A percentile compares a stretch with the other conserved stretches of the same genome.
phyloP scores from a whole-genome alignment of 2,329 filamentous ascomycete species.

The Acarospora socialis region DNA sequence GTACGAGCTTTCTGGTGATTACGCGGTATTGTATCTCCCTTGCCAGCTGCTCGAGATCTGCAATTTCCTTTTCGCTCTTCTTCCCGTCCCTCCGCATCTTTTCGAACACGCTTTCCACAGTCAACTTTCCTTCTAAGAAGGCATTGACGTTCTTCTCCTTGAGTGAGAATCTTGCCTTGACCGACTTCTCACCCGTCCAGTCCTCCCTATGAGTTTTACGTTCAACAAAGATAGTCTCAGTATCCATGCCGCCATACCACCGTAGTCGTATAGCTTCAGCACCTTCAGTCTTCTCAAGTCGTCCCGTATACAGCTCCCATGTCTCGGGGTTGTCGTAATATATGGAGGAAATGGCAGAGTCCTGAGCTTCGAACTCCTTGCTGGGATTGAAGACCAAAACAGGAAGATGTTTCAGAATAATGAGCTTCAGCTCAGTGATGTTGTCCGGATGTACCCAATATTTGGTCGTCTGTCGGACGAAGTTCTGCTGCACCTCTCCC shows the following conservation, averaged over 20 bases:
- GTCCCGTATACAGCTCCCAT: slow-evolving; percentile 88
- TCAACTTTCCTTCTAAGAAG: slow-evolving; percentile 70
- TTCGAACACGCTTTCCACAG: slow-evolving; percentile 81
- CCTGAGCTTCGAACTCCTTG: slow-evolving; percentile 85
- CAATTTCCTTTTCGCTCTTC: slow-evolving; percentile 82
- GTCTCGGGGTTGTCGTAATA: slow-evolving; percentile 93
- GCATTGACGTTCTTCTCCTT: slow-evolving; percentile 98
- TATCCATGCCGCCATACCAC: slow-evolving; percentile 97
- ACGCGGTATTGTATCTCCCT: slow-evolving; percentile 89
- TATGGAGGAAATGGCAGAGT: slow-evolving; percentile 93
- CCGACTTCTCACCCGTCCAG: slow-evolving; percentile 97
- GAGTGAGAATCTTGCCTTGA: slow-evolving; percentile 86
- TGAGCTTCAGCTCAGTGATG: slow-evolving; percentile 93
- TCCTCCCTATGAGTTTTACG: slow-evolving; percentile 97
- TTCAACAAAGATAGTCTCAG: slow-evolving; percentile 90
- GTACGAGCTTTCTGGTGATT: slow-evolving; percentile 70
- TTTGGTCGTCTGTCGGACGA: slow-evolving; percentile 93
- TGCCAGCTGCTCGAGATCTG: slow-evolving; percentile 74
- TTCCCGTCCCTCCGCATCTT: slow-evolving; percentile 93
- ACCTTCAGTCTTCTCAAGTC: slow-evolving; percentile 93
- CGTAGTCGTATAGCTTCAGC: slow-evolving; percentile 90
- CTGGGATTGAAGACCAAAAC: slow-evolving; percentile 94
- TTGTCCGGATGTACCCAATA: slow-evolving; percentile 99
- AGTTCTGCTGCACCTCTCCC: slow-evolving; percentile 85
- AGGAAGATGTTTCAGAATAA: slow-evolving; percentile 87